Evolutionary conservation across 192 early-diverging fungal species (phyloP), one percentile per base, ranked within the genome.

Genomic region (Rhizophlyctis rosea): DNA sequence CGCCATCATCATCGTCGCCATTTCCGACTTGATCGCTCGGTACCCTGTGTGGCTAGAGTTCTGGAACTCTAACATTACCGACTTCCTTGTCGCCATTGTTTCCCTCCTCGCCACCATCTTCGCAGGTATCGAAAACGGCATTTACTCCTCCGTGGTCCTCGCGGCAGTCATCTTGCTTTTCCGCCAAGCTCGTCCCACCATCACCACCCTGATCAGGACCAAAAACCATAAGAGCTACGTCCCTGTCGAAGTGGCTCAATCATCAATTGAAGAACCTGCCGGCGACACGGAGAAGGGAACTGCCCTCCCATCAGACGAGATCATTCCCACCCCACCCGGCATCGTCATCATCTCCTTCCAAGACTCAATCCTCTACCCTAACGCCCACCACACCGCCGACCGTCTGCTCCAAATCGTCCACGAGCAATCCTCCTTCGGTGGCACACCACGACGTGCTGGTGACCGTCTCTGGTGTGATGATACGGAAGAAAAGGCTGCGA

Each of bases 1-100:
- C 2, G 92, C 92, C 0, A 83, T 98, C 35, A 91, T 95, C 64
- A 87, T 92, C 62, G 83, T 82, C 55, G 89, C 92, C n/a, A 90
- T 98, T 28, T 74, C 86, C 27, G 88, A 90, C 50, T 74, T 98
- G 51, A 76, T 98, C 44, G 71, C 76, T 1, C 78, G 83, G 21
- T 87, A 86, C 2, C 54, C 66, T 0, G 74, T 82, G n/a, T 67
- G 87, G 59, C 76, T 68, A 50, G 76, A 75, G 57, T 76, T 90
- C 32, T 94, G 84, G 86, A 67, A 81, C 34, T 74, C 86, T 47
- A 62, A 52, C 39, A 67, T 83, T 21, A 62, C 69, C 44, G 88
- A 90, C 58, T 72, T 87, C 24, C 1, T 80, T 0, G 72, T 76
- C 13, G 84, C 82, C 50, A 3, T 69, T 16, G 33, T 82, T 27